A percentile compares a stretch with the other conserved stretches of the same genome.
phyloP scores from a whole-genome alignment of 2,329 filamentous ascomycete genomes.

The Ceratocystis huliohia region DNA sequence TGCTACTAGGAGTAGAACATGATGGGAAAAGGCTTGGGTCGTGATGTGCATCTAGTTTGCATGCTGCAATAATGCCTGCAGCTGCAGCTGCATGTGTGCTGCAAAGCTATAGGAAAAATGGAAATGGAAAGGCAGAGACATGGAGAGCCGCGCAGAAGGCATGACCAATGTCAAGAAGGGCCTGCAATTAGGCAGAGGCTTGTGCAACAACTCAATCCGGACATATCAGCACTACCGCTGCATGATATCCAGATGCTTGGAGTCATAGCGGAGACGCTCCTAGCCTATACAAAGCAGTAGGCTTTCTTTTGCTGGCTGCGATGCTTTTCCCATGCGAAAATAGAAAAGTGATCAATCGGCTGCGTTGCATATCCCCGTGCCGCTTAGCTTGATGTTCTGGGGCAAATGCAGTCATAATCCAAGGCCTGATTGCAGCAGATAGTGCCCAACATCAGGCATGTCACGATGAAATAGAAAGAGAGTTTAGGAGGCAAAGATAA shows the following conservation, averaged over 20 bases:
- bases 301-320: neutral
- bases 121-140: neutral
- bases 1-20: neutral
- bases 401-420: conserved; percentile 1
- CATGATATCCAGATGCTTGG: neutral
- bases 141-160: neutral
- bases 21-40: neutral
- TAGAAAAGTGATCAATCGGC: neutral
- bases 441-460: conserved; percentile 7
- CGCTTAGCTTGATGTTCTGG: conserved; percentile 8
- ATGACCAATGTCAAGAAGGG: neutral
- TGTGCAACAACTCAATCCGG: neutral
- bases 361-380: conserved; percentile 3
- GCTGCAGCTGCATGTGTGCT: neutral
- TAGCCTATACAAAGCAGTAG: neutral
- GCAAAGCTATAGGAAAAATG: neutral
- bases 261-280: neutral
- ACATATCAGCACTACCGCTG: neutral
- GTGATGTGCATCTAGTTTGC: conserved; percentile 5
- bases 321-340: neutral
- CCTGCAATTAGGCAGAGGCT: neutral
- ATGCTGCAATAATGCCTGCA: neutral
- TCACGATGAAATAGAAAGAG: neutral
- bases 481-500: neutral
- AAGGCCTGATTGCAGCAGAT: conserved; percentile 12